These are phyloP conservation scores for Suillus luteus DNA, from an alignment of 768 basidiomycete genomes.

Conservation along the genomic window DNA sequence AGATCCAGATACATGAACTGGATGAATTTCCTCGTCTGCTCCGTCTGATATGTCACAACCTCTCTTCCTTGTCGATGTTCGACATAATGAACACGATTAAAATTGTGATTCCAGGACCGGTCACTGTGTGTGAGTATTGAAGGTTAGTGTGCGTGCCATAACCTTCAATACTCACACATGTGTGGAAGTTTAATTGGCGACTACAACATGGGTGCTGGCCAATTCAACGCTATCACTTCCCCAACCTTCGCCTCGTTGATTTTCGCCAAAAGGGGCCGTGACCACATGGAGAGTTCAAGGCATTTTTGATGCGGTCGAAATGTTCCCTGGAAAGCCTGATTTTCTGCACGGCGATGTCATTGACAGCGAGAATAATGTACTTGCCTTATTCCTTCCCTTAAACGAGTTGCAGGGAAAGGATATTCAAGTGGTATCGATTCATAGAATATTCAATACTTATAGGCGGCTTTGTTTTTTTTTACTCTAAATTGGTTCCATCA, in stretches of 20 bases:
- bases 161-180: not conserved
- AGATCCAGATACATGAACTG: conserved; percentile 3
- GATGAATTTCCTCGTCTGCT: conserved; percentile 8
- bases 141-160: no score
- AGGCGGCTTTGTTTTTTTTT: no score
- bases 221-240: conserved; percentile 21
- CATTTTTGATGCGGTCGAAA: conserved; percentile 20
- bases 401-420: no score
- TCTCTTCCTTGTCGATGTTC: not conserved
- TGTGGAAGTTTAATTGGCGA: not conserved
- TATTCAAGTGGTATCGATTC: no score
- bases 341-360: no score
- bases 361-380: no score
- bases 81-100: not conserved
- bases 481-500: no score
- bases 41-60: not conserved
- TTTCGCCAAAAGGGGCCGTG: conserved; percentile 14
- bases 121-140: not conserved
- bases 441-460: no score
- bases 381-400: no score
- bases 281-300: conserved; percentile 20
- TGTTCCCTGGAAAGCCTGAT: conserved; percentile 19
- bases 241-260: conserved; percentile 15
- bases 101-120: not conserved
- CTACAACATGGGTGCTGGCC: not conserved